phyloP scores from a whole-genome alignment of 2,329 filamentous ascomycete species.

The Neofusicoccum laricinum region DNA sequence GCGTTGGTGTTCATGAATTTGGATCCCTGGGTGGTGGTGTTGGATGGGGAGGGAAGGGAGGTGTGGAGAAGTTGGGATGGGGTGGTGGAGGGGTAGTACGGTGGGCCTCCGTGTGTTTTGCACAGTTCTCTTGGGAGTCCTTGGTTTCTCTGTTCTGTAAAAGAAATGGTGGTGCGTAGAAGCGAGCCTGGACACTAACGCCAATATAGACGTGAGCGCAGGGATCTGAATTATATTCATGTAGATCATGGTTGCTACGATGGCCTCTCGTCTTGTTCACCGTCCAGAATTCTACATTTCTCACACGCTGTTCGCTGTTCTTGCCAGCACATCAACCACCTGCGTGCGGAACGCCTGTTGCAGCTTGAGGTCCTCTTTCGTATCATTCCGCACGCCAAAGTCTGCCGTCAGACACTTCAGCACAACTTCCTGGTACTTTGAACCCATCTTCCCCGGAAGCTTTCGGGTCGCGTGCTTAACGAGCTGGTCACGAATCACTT shows the following conservation, averaged over 20 bases:
- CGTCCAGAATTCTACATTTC: too few species aligned
- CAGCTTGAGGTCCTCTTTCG: constrained; percentile 21
- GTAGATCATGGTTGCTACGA: too few species aligned
- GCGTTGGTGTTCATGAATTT: not conserved
- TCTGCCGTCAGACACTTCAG: constrained; percentile 18
- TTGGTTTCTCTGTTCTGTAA: too few species aligned
- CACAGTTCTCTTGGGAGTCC: too few species aligned
- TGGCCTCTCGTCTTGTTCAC: too few species aligned
- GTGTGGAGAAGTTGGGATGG: not conserved
- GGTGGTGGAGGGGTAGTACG: not conserved
- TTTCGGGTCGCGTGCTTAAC: constrained; percentile 18
- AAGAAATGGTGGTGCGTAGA: too few species aligned
- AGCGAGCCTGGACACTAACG: too few species aligned
- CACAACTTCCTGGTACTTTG: constrained; percentile 20
- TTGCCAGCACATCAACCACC: too few species aligned
- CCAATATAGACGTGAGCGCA: too few species aligned
- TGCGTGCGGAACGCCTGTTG: constrained; percentile 22
- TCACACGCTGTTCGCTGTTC: too few species aligned
- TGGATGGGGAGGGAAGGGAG: not conserved
- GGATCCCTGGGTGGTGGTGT: not conserved
- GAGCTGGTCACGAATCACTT: constrained; percentile 17
- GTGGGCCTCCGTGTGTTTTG: not conserved
- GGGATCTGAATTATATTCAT: too few species aligned
- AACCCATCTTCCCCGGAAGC: constrained; percentile 18
- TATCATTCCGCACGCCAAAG: constrained; percentile 20